These are phyloP conservation scores for Cyberlindnera japonica DNA, from an alignment of 805 yeast species.

Conservation along the genomic window DNA sequence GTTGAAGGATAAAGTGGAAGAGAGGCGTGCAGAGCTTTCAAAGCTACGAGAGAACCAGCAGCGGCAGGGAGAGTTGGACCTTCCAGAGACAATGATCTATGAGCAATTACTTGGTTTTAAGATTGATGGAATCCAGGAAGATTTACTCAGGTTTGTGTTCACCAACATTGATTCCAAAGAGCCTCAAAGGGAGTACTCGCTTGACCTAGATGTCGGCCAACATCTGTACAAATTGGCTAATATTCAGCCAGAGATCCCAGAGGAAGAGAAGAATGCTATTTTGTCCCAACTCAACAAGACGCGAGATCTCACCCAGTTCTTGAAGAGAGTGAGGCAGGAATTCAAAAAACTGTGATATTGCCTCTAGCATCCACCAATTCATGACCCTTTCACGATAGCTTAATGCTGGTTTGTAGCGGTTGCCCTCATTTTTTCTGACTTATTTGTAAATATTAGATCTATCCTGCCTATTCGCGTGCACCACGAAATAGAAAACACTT, in stretches of 20 bases:
- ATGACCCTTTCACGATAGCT: too few species aligned
- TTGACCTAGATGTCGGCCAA: slow-evolving; percentile 44
- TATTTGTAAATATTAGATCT: too few species aligned
- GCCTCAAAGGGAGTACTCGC: slow-evolving; percentile 37
- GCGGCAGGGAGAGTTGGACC: slow-evolving; percentile 43
- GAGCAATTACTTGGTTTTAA: slow-evolving; percentile 53
- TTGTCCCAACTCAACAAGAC: slow-evolving; percentile 17
- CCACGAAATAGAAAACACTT: too few species aligned
- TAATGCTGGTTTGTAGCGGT: too few species aligned
- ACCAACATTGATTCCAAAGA: slow-evolving; percentile 43
- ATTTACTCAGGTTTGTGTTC: slow-evolving; percentile 46
- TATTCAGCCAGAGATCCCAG: slow-evolving; percentile 37
- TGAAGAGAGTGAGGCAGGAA: slow-evolving; percentile 20
- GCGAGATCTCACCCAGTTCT: slow-evolving; percentile 22
- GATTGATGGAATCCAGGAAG: slow-evolving; percentile 47
- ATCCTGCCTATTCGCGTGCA: too few species aligned
- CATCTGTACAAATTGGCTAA: slow-evolving; percentile 36
- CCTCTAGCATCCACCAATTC: too few species aligned
- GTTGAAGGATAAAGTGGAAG: slow-evolving; percentile 30
- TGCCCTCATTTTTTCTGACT: too few species aligned
- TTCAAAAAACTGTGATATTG: slow-evolving; percentile 18
- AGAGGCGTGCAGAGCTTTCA: slow-evolving; percentile 31
- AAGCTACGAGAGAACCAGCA: slow-evolving; percentile 34
- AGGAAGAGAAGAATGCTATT: slow-evolving; percentile 19
- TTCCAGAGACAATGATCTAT: slow-evolving; percentile 48